Base-by-base conservation (phyloP, 495 filamentous ascomycete species). In the Xylaria palmicola region DNA sequence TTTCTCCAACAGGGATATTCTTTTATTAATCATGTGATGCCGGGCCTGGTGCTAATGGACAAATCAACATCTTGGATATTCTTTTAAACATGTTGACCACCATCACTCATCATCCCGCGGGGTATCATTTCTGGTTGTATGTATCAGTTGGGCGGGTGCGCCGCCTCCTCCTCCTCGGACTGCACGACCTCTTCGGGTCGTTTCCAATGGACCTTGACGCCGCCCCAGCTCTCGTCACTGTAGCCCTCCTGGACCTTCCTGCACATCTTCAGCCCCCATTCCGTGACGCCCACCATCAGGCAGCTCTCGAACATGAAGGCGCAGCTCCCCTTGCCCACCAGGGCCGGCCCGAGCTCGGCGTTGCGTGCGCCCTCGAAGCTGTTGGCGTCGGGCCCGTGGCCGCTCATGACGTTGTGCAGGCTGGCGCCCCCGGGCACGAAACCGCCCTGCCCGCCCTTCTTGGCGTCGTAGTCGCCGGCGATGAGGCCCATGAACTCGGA, bases 241-340 rank as follows among this genome's bases (percentile, higher is more conserved):
- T 97, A 96, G 56, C 83, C 84, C 62, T 85, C 81, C 75, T 97
- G 92, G 37, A 95, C 88, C 79, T 93, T 95, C 67, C 83, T 79
- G 65, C 92, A 96, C 45, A 81, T 86, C 74, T 90, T 88, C 53
- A 96, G 73, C 0, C 91, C 92, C 92, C 92, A 97, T 64, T 93
- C 90, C 15, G 92, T 95, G 13, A 96, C 91, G 4, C 92, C 92
- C 9, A 97, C 83, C 92, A 96, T 95, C 40, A 91, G 72, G 61
- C 81, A 84, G 68, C 88, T 90, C 75, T 79, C 81, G 65, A 79
- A 83, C 84, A 93, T 92, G 62, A 87, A 85, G 29, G 84, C 84
- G 64, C 85, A 85, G 62, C 82, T 84, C 20, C 81, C 82, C 53
- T 74, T 79, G 1, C 84, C 84, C 5, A 85, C 79, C 68, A 85